phyloP scores from a whole-genome alignment of 208 protist species.

The Crithidia fasciculata region DNA sequence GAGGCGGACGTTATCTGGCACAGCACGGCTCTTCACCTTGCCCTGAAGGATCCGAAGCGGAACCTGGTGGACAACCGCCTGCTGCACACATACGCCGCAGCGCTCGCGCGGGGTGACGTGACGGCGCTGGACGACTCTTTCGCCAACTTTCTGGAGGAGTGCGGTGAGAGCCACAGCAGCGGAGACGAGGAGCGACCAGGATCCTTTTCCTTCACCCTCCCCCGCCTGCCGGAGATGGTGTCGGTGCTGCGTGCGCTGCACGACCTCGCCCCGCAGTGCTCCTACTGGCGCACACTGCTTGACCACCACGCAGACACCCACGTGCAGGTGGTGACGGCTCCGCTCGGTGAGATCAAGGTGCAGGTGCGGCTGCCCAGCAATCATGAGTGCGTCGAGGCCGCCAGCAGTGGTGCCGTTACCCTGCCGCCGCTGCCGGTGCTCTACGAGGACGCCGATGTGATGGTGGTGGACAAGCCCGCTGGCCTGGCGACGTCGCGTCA shows the following conservation, averaged over 20 bases:
- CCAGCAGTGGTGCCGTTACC: not conserved
- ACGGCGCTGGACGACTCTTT: conserved; percentile 56
- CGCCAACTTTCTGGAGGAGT: conserved; percentile 79
- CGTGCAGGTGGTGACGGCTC: conserved; percentile 35
- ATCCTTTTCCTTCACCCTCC: conserved; percentile 59
- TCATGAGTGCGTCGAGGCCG: conserved; percentile 69
- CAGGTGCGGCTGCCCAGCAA: conserved; percentile 48
- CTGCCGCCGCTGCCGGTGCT: conserved; percentile 38
- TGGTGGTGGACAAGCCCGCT: conserved; percentile 80
- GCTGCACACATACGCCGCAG: conserved; percentile 63
- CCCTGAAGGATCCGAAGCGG: conserved; percentile 64
- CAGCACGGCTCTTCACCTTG: conserved; percentile 28
- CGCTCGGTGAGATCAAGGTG: conserved; percentile 54
- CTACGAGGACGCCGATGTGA: conserved; percentile 76
- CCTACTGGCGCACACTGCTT: conserved; percentile 81
- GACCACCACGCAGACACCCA: conserved; percentile 11
- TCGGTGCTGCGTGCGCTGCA: conserved; percentile 34
- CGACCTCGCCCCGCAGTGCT: conserved; percentile 63
- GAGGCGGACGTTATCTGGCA: not conserved
- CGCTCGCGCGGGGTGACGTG: conserved; percentile 53
- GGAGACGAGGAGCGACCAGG: conserved; percentile 37
- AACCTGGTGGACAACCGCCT: conserved; percentile 70
- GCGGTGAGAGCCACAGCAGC: conserved; percentile 71
- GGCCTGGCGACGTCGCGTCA: conserved; percentile 77
- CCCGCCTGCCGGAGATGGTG: conserved; percentile 7